Evolutionary conservation across 140 eudicot species (phyloP), one percentile per base, ranked within the genome.

Genomic region (Oenanthe javanica): DNA sequence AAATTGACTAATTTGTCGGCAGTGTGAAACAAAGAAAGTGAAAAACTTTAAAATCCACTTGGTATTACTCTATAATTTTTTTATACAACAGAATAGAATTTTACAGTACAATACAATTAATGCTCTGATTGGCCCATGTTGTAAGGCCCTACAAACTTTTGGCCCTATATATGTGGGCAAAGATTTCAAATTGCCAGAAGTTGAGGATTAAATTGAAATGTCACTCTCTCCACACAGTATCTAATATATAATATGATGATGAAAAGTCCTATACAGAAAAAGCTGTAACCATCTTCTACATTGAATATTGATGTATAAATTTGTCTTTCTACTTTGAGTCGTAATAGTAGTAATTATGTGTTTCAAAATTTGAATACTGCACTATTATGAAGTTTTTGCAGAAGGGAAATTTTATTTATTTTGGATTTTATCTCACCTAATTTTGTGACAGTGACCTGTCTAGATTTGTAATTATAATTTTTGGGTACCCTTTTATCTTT

Each of bases 201-300:
- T 31, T 31, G 31, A 31, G 31, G 31, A 31, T 31, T 31, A 31
- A 42, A 18, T 49, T 4, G 82, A 80, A 3, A 64, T 71, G 85
- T 78, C 85, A 70, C 69, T 83, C 79, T 77, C 85, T 10, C 47
- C 73, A 71, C 61, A 9, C 66, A 57, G 66, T 2, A 3, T 11
- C 13, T 38, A 6, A 67, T 36, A 12, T 6, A 31, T 36, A 70
- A 70, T 11, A 36, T 13, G 47, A 70, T 14, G 45, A 13, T 67
- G 73, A 70, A 31, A 70, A 70, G 15, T 51, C 76, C 76, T 40
- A 31, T 31, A 48, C 70, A 59, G 0, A 50, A 83, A 72, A 72
- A 72, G 76, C 51, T 43, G 76, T 42, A 6, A 38, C 75, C 75
- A 36, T 43, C 76, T 25, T 21, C 40, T n/a, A 72, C 21, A 11